Base-by-base conservation (phyloP, 768 basidiomycete genomes). In the Dendrothele bispora region DNA sequence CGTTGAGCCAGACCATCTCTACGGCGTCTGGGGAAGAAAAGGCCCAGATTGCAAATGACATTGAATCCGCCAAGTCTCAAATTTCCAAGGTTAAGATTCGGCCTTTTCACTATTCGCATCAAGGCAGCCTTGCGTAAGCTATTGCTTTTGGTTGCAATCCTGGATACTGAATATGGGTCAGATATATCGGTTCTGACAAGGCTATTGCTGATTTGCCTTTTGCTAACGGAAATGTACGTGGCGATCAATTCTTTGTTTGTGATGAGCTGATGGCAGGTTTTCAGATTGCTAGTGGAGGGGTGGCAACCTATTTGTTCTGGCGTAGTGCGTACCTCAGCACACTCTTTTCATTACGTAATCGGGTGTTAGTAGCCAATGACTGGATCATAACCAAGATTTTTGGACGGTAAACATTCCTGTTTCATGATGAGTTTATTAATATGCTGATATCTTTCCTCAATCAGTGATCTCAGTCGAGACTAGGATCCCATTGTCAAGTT, bases 121-220 rank as follows among this genome's bases (percentile, higher is more conserved):
- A 98, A 69, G 95, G 95, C 17, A 88, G 89, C 36, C 69, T 95
- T 54, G 91, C 92, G 74, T 88, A 57, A 53, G 78, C n/a, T n/a
- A n/a, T n/a, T n/a, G n/a, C n/a, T 73, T 26, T 15, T 46, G 25
- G 25, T n/a, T 43, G 20, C 36, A 24, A 34, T 32, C 37, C 50
- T 48, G 24, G 14, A 14, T 43, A 21, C 8, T 12, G 14, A 15
- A 21, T 12, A 15, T 15, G n/a, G 27, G 11, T 20, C 48, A 82
- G 81, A 26, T 91, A 95, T 63, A 95, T 97, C 52, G 94, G 97
- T 37, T 91, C 88, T 24, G 97, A 99, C 52, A 95, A 91, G 77
- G 97, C 95, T 4, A 97, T 98, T 56, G 95, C 95, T 39, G 95
- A 98, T 64, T 63, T 99, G 45, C 92, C 94, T n/a, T 85, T 98